Conservation (phyloP, 2,329 filamentous ascomycete species). For the Daldinia sp. region DNA sequence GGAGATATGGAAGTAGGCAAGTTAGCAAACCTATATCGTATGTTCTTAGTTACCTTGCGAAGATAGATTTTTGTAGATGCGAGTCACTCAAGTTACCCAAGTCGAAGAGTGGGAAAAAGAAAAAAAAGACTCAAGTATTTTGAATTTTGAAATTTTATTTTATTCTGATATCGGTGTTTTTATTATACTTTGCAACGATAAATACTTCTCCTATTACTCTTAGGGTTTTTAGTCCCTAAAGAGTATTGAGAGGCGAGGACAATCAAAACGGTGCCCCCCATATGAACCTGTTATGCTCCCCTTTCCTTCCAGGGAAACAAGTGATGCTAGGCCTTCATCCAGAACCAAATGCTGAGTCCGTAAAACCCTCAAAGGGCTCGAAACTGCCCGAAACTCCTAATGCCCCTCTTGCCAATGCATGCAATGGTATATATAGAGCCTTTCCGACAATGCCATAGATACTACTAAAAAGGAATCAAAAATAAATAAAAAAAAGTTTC, state of each 20-base stretch:
- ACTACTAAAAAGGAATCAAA: slow-evolving; percentile 42
- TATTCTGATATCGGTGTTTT: slow-evolving; percentile 26
- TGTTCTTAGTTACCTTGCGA: too few species aligned
- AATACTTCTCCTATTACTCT: slow-evolving; percentile 18
- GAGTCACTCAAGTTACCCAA: slow-evolving; percentile 3
- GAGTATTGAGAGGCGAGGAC: slow-evolving; percentile 40
- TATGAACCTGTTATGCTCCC: slow-evolving; percentile 4
- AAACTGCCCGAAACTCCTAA: slow-evolving; percentile 36
- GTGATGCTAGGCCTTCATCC: slow-evolving; percentile 39
- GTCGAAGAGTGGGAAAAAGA: too few species aligned
- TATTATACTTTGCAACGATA: slow-evolving; percentile 38
- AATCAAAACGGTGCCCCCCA: slow-evolving; percentile 43
- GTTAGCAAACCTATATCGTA: too few species aligned
- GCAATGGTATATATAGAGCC: slow-evolving; percentile 44
- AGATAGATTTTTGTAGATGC: not conserved
- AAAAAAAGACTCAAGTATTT: not conserved
- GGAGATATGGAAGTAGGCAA: too few species aligned
- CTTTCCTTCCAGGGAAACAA: slow-evolving; percentile 30
- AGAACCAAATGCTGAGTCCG: slow-evolving; percentile 36
- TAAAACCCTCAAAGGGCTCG: slow-evolving; percentile 18
- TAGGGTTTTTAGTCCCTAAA: slow-evolving; percentile 38
- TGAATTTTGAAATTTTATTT: slow-evolving; percentile 16
- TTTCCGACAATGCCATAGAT: slow-evolving; percentile 42
- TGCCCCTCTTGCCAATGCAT: slow-evolving; percentile 40
- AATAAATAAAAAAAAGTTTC: slow-evolving; percentile 43